A percentile compares a stretch with the other conserved stretches of the same genome.
These are phyloP conservation scores for Papilionanthe hybrid DNA, from an alignment of 116 monocot species.

Conservation along the genomic window DNA sequence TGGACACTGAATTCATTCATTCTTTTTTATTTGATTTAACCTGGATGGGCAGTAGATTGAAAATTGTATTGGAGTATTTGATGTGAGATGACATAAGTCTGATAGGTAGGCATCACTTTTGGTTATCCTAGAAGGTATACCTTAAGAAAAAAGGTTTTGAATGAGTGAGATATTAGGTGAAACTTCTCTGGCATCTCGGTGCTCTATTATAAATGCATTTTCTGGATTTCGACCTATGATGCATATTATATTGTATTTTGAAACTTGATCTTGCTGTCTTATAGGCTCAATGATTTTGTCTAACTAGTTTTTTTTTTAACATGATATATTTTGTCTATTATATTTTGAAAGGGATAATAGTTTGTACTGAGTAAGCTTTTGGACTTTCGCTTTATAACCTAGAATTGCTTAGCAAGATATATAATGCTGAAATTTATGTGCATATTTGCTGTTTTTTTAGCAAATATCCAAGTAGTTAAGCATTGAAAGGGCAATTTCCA, in stretches of 20 bases:
- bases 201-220: neutral
- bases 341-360: neutral
- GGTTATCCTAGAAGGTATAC: neutral
- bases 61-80: neutral
- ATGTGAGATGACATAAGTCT: neutral
- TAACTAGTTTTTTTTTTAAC: neutral
- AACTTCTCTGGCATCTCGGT: neutral
- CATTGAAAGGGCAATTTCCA: neutral
- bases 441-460: neutral
- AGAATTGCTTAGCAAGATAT: neutral
- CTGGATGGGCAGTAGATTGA: neutral
- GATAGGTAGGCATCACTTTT: neutral
- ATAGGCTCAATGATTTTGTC: neutral
- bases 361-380: neutral
- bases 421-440: neutral
- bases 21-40: neutral
- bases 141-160: neutral
- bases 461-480: neutral
- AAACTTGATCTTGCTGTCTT: neutral
- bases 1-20: neutral
- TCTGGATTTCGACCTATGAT: neutral
- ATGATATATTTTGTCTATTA: neutral
- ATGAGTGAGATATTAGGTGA: neutral
- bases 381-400: neutral
- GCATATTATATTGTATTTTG: neutral